Percentiles rank a stretch among this genome's conserved stretches.
Conservation (phyloP, 345 rosid species). For the Excoecaria cochinchinensis region DNA sequence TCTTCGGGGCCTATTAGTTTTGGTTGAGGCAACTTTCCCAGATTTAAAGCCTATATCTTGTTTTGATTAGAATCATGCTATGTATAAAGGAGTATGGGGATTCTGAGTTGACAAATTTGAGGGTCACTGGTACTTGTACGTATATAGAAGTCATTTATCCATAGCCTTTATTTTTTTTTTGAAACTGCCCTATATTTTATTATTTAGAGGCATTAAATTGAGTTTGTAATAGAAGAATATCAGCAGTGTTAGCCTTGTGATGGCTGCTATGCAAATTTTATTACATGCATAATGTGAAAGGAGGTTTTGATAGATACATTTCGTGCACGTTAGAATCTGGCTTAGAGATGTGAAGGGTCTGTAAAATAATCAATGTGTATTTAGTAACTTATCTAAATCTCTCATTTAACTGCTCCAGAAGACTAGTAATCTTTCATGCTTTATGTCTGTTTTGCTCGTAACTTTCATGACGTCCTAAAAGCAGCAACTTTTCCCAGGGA, state of each 20-base stretch:
- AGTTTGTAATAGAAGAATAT: neutral
- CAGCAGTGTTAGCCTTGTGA: neutral
- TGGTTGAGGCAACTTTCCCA: slow-evolving; percentile 5
- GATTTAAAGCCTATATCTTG: neutral
- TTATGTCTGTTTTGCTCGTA: neutral
- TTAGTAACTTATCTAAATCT: neutral
- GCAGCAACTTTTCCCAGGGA: neutral
- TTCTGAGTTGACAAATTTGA: neutral
- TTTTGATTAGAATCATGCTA: neutral
- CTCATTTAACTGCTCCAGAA: neutral
- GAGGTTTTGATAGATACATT: neutral
- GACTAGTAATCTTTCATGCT: neutral
- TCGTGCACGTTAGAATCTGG: neutral
- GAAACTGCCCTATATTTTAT: neutral
- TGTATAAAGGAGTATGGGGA: neutral
- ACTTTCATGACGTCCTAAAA: neutral
- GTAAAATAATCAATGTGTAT: neutral
- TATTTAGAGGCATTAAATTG: neutral
- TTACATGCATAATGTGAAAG: neutral
- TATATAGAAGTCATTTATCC: neutral
- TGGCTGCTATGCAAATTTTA: neutral
- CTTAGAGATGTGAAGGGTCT: neutral
- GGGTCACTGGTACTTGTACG: neutral
- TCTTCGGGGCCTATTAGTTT: slow-evolving; percentile 16
- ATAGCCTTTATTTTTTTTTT: neutral